Evolutionary conservation across 805 yeast genomes (phyloP), one percentile per base, ranked within the genome.

Genomic region (Lipomyces yamanashiensis): DNA sequence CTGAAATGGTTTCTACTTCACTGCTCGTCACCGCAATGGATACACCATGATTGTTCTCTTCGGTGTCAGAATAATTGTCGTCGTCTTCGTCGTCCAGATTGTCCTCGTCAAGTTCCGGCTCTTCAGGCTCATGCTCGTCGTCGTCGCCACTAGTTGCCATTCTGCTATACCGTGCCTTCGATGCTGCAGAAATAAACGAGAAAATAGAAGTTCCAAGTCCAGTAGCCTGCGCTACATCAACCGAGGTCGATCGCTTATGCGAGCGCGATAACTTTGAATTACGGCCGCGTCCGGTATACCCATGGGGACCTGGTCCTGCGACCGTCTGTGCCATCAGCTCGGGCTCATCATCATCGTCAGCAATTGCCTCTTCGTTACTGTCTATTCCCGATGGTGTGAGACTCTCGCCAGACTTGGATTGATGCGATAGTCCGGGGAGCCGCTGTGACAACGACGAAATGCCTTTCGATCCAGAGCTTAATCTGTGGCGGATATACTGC

Each of bases 21-120:
- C 47, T 17, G 28, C 23, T 21, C 7, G 39, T 41, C 37, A 28
- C 48, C 10, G 39, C 17, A n/a, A 28, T 23, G 10, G 57, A 21
- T 8, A 19, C 19, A 33, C 9, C 33, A 28, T 6, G 10, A 5
- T 34, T 28, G 36, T 10, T 2, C 7, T n/a, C 54, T 12, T 23
- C 19, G 23, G 17, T 39, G 12, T 33, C 48, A 13, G 19, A 58
- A 4, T 47, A 68, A 12, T 49, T 66, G 28, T 41, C 67, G 28
- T 59, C 62, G 7, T 62, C 70, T 17, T 61, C 69, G 10, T 56
- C 66, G 15, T 69, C 74, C n/a, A 61, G 68, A 17, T 67, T 74
- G 17, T 63, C 53, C 13, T 71, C 69, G 12, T 71, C 74, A 34
- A 70, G 68, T 10, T 68, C 72, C 28, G 73, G 71, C 13, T 74